These are phyloP conservation scores for Sporothrix protearum DNA, from an alignment of 2,329 filamentous ascomycete genomes.

Conservation along the genomic window DNA sequence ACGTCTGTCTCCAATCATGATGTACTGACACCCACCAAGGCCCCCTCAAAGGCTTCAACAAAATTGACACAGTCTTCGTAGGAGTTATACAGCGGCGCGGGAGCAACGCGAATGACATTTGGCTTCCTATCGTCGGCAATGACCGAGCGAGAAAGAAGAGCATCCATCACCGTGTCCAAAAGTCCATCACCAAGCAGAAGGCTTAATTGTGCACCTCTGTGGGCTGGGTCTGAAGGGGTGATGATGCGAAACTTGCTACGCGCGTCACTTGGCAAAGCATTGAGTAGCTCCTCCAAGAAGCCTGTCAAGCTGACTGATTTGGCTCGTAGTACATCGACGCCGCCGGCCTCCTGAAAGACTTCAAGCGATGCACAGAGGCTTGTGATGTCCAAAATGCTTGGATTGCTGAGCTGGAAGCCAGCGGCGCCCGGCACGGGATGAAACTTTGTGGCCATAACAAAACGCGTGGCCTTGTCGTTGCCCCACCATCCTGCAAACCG, in stretches of 20 bases:
- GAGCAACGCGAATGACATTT: slow-evolving; percentile 78
- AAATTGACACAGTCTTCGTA: slow-evolving; percentile 56
- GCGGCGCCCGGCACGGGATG: slow-evolving; percentile 71
- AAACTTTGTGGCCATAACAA: slow-evolving; percentile 80
- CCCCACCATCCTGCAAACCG: slow-evolving; percentile 86
- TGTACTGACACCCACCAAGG: slow-evolving; percentile 7
- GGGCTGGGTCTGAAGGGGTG: slow-evolving; percentile 63
- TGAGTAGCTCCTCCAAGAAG: slow-evolving; percentile 69
- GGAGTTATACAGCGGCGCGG: slow-evolving; percentile 78
- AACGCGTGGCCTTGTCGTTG: slow-evolving; percentile 70
- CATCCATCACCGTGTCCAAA: slow-evolving; percentile 63
- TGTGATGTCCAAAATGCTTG: slow-evolving; percentile 72
- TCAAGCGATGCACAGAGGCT: slow-evolving; percentile 70
- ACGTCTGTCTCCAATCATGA: not conserved
- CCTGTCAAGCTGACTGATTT: slow-evolving; percentile 71
- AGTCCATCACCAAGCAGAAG: slow-evolving; percentile 64
- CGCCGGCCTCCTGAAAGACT: slow-evolving; percentile 65
- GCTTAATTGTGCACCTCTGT: slow-evolving; percentile 76
- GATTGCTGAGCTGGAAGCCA: slow-evolving; percentile 82
- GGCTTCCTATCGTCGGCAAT: slow-evolving; percentile 81
- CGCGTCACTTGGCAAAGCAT: slow-evolving; percentile 39
- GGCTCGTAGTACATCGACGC: slow-evolving; percentile 62
- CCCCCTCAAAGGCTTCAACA: slow-evolving; percentile 23
- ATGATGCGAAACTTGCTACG: slow-evolving; percentile 55
- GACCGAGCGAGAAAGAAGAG: slow-evolving; percentile 64